Conservation (phyloP, 148 eudicot species). For the Camellia sinensis region DNA sequence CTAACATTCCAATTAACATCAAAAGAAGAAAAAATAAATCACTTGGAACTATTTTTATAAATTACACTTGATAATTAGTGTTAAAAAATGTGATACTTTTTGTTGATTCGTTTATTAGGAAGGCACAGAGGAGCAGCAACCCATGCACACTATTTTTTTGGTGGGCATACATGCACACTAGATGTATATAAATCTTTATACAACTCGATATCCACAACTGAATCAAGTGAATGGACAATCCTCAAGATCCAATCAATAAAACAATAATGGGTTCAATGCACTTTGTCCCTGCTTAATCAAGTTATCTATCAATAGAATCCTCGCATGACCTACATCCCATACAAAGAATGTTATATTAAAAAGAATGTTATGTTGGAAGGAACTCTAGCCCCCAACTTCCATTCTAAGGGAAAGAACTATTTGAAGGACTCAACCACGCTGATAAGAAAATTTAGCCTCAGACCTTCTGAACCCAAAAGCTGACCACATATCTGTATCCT, state of each 20-base stretch:
- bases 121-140: constrained; percentile 5
- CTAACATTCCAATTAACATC: neutral
- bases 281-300: no score
- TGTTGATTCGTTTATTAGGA: neutral
- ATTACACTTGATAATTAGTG: neutral
- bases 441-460: neutral
- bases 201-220: neutral
- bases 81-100: neutral
- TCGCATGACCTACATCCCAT: neutral
- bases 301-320: neutral
- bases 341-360: neutral
- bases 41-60: neutral
- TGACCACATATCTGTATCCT: neutral
- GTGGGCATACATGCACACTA: neutral
- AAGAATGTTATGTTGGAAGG: neutral
- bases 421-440: neutral
- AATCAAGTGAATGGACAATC: neutral
- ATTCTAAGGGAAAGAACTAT: neutral
- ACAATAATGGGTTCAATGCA: no score
- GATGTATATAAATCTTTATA: neutral
- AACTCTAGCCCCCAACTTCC: neutral
- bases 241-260: neutral
- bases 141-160: neutral
- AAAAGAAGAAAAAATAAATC: neutral
- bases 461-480: neutral